phyloP scores from a whole-genome alignment of 805 yeast genomes.

The Candida qinlingensis region DNA sequence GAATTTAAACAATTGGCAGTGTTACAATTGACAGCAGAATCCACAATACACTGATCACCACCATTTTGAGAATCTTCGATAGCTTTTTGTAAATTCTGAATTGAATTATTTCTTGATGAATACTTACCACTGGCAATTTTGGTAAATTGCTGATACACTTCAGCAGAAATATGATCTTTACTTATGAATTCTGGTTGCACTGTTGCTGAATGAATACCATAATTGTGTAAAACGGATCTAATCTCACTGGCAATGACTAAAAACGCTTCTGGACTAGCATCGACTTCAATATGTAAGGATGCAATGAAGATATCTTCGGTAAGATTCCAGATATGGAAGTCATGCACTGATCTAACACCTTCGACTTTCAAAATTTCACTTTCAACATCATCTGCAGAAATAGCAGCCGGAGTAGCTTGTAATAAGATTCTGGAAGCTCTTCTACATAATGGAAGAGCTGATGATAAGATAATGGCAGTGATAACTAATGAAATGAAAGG shows the following conservation, averaged over 20 bases:
- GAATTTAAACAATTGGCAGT: slow-evolving; percentile 35
- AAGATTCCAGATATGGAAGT: slow-evolving; percentile 94
- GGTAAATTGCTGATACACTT: slow-evolving; percentile 29
- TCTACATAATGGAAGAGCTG: slow-evolving; percentile 86
- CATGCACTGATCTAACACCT: slow-evolving; percentile 84
- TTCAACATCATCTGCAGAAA: slow-evolving; percentile 71
- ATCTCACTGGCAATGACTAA: slow-evolving; percentile 67
- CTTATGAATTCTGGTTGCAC: slow-evolving; percentile 87
- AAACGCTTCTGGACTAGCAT: slow-evolving; percentile 59
- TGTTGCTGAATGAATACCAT: slow-evolving; percentile 89
- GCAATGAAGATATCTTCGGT: slow-evolving; percentile 85
- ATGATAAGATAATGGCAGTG: slow-evolving; percentile 81
- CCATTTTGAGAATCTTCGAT: slow-evolving; percentile 16
- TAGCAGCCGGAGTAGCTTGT: slow-evolving; percentile 87
- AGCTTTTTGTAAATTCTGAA: slow-evolving; percentile 8
- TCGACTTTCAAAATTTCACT: slow-evolving; percentile 60
- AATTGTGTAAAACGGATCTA: slow-evolving; percentile 70
- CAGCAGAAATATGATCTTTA: slow-evolving; percentile 24
- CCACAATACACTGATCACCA: slow-evolving; percentile 41
- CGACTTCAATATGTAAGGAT: slow-evolving; percentile 79
- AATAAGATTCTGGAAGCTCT: slow-evolving; percentile 81
- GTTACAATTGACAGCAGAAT: slow-evolving; percentile 48
- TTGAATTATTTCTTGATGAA: slow-evolving; percentile 18
- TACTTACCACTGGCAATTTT: slow-evolving; percentile 29
- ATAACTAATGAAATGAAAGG: slow-evolving; percentile 83